A percentile compares a stretch with the other conserved stretches of the same genome.
phyloP scores from a whole-genome alignment of 495 filamentous ascomycete genomes.

The Physcia stellaris region DNA sequence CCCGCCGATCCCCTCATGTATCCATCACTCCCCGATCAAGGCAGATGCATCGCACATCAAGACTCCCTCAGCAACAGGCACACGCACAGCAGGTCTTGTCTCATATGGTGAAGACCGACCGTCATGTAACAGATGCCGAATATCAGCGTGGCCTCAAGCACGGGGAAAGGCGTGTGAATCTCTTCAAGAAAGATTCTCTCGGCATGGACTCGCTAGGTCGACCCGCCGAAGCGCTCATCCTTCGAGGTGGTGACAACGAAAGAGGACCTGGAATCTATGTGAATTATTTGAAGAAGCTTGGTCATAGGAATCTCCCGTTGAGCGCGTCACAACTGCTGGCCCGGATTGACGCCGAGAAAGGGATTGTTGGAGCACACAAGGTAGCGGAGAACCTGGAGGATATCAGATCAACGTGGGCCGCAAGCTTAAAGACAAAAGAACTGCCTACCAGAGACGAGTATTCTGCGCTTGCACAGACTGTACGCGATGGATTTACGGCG shows the following conservation, averaged over 20 bases:
- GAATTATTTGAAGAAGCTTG: background rate
- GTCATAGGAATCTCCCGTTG: background rate
- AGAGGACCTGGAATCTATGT: background rate
- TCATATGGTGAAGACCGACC: too few species aligned
- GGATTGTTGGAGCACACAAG: constrained; percentile 7
- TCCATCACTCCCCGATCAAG: too few species aligned
- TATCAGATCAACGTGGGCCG: constrained; percentile 5
- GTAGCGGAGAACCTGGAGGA: constrained; percentile 10
- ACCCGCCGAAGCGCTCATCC: constrained; percentile 29
- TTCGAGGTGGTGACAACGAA: constrained; percentile 9
- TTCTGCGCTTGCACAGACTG: constrained; percentile 2
- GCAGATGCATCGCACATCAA: too few species aligned
- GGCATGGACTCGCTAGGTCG: constrained; percentile 26
- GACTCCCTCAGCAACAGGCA: too few species aligned
- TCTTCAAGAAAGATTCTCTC: constrained; percentile 12
- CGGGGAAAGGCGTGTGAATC: background rate
- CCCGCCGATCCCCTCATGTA: too few species aligned
- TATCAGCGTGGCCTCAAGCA: background rate
- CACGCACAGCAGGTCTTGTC: too few species aligned
- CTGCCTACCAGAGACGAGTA: constrained; percentile 1
- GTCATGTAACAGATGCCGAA: too few species aligned
- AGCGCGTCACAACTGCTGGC: constrained; percentile 11
- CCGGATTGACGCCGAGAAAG: constrained; percentile 9
- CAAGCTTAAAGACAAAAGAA: background rate
- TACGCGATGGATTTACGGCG: constrained; percentile 10